phyloP scores from a whole-genome alignment of 371 early-diverging fungal species.

The Gilbertella persicaria region DNA sequence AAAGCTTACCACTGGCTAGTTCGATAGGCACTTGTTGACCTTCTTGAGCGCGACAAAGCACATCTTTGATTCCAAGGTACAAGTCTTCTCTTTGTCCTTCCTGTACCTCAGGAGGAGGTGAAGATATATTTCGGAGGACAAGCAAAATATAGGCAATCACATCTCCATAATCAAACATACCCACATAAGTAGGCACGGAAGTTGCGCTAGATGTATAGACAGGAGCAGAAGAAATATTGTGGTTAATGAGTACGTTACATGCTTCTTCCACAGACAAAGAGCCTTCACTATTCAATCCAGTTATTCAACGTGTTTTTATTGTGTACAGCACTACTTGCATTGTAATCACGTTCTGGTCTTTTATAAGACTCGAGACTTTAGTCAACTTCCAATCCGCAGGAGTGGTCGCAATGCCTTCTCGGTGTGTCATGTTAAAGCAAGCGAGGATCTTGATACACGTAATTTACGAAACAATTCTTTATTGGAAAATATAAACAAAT shows the following conservation, averaged over 20 bases:
- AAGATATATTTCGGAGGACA: constrained; percentile 30
- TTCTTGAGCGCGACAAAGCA: constrained; percentile 56
- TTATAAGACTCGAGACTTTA: constrained; percentile 50
- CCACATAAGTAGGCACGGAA: too few species aligned
- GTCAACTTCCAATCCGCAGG: constrained; percentile 65
- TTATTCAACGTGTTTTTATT: not conserved
- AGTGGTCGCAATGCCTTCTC: constrained; percentile 62
- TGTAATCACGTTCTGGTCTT: constrained; percentile 56
- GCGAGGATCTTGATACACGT: too few species aligned
- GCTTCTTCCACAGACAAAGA: constrained; percentile 51
- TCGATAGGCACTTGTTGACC: constrained; percentile 67
- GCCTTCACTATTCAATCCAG: constrained; percentile 34
- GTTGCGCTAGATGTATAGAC: too few species aligned
- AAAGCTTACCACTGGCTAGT: constrained; percentile 53
- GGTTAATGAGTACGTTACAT: constrained; percentile 41
- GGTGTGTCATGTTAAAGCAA: constrained; percentile 44
- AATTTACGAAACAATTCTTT: too few species aligned
- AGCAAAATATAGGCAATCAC: constrained; percentile 53
- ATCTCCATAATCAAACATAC: constrained; percentile 90
- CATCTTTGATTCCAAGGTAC: constrained; percentile 58
- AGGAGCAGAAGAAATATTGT: constrained; percentile 72
- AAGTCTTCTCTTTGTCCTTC: constrained; percentile 5
- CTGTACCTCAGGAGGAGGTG: constrained; percentile 17
- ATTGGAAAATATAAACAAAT: too few species aligned
- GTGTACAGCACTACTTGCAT: constrained; percentile 40